These are phyloP conservation scores for Tilletia walkeri DNA, from an alignment of 1,284 basidiomycete species.

Conservation along the genomic window DNA sequence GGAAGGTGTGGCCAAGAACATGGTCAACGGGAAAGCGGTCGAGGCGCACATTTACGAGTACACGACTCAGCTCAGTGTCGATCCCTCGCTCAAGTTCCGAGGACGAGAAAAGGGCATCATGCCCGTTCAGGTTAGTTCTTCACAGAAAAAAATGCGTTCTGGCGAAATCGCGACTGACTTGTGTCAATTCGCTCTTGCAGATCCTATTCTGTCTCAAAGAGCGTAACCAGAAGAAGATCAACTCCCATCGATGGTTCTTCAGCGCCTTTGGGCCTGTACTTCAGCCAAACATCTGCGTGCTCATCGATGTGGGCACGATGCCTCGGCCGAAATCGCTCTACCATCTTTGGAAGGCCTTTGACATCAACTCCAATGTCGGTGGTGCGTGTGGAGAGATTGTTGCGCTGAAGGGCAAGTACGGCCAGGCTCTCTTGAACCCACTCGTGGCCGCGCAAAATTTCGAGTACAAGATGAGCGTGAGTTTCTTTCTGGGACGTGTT, in stretches of 20 bases:
- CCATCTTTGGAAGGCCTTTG: slow-evolving; percentile 94
- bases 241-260: slow-evolving; percentile 57
- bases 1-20: slow-evolving; percentile 86
- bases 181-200: slow-evolving; percentile 66
- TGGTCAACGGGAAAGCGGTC: slow-evolving; percentile 80
- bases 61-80: slow-evolving; percentile 69
- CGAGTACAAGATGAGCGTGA: slow-evolving; percentile 52
- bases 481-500: background rate
- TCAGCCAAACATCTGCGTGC: slow-evolving; percentile 80
- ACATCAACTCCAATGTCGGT: slow-evolving; percentile 90
- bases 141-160: slow-evolving; percentile 24
- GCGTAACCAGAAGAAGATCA: slow-evolving; percentile 76
- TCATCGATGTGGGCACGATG: slow-evolving; percentile 91
- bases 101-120: slow-evolving; percentile 68
- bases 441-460: slow-evolving; percentile 63
- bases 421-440: slow-evolving; percentile 64
- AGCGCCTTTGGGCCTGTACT: slow-evolving; percentile 57
- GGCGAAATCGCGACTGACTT: slow-evolving; percentile 24
- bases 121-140: slow-evolving; percentile 11
- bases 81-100: slow-evolving; percentile 75
- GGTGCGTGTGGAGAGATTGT: slow-evolving; percentile 97
- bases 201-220: slow-evolving; percentile 93
- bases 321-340: slow-evolving; percentile 69
- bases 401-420: slow-evolving; percentile 78
- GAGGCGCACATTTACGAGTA: slow-evolving; percentile 86